These are phyloP conservation scores for Zea mays DNA, from an alignment of 176 grass and related monocot species.

Conservation along the genomic window Zm-B73-REFERENCE-NAM-5.0 NC_050097.1:50666001-50666500, in stretches of 20 bases:
- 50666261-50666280: constrained; percentile 21
- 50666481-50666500: neutral
- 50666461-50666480: neutral
- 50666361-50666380: too few species aligned
- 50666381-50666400: too few species aligned
- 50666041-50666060: constrained; percentile 1
- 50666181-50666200: too few species aligned
- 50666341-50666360: too few species aligned
- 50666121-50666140: too few species aligned
- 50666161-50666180: too few species aligned
- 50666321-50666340: neutral
- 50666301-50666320: neutral
- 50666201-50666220: neutral
- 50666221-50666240: constrained; percentile 1
- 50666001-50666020: neutral
- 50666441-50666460: neutral
- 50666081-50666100: neutral
- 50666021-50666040: constrained; percentile 22
- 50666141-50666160: too few species aligned
- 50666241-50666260: neutral
- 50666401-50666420: constrained; percentile 14
- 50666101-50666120: too few species aligned
- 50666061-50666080: neutral
- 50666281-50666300: neutral
- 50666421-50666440: constrained; percentile 48